These are phyloP conservation scores for Avena eriantha DNA, from an alignment of 176 grass and related monocot species.

Conservation along the genomic window DNA sequence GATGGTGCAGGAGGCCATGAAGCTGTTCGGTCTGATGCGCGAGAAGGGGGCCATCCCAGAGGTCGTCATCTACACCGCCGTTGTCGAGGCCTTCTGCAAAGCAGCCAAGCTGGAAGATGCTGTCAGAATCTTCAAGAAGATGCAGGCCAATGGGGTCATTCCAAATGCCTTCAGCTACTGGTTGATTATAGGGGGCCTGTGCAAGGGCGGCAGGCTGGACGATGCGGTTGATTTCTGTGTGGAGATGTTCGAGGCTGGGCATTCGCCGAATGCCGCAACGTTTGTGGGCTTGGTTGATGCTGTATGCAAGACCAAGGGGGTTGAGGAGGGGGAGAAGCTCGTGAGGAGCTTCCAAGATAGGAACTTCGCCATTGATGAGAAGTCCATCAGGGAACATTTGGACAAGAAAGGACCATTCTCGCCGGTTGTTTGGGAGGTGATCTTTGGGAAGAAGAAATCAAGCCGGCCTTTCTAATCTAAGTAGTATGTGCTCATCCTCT, in stretches of 20 bases:
- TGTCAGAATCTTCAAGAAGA: conserved; percentile 81
- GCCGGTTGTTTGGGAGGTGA: conserved; percentile 68
- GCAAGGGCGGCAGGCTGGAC: conserved; percentile 59
- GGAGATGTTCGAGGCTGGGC: conserved; percentile 87
- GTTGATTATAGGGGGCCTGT: conserved; percentile 71
- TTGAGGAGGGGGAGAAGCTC: conserved; percentile 64
- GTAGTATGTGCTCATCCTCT: conserved; percentile 48
- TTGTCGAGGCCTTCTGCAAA: conserved; percentile 90
- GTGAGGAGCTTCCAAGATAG: conserved; percentile 76
- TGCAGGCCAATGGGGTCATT: conserved; percentile 85
- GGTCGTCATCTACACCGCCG: conserved; percentile 93
- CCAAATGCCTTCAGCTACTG: conserved; percentile 85
- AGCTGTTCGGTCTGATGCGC: conserved; percentile 86
- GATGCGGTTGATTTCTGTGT: conserved; percentile 65
- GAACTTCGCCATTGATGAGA: conserved; percentile 83
- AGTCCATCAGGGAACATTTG: conserved; percentile 87
- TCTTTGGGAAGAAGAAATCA: conserved; percentile 76
- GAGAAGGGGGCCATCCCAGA: conserved; percentile 94
- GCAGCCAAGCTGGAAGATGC: conserved; percentile 69
- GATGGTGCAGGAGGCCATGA: conserved; percentile 93
- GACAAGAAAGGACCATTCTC: conserved; percentile 95
- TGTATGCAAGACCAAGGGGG: conserved; percentile 66
- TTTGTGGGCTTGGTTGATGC: conserved; percentile 71
- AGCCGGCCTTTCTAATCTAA: conserved; percentile 55
- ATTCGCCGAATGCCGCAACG: conserved; percentile 63